Evolutionary conservation across 345 rosid genomes (phyloP), one percentile per base, ranked within the genome.

Genomic region (Melastoma malabathricum): DNA sequence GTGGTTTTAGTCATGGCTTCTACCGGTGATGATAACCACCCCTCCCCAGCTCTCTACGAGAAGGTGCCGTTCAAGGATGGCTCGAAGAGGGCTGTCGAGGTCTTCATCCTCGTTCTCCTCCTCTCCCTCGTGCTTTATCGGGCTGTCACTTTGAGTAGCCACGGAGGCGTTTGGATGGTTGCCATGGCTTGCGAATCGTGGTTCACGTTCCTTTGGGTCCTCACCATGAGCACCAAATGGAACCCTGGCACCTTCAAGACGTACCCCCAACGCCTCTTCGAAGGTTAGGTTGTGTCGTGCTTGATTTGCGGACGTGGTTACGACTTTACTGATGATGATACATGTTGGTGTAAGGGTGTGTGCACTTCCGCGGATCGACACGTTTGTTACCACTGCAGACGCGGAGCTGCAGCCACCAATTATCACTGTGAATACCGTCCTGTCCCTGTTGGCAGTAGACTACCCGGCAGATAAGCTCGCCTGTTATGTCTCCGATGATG

Each of bases 111-210:
- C 19, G 18, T 55, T 43, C 79, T 73, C 56, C 68, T 76, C n/a
- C 1, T 50, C 10, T 62, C 75, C n/a, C 65, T 71, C 9, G 61
- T 73, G 15, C 4, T 44, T 31, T 65, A 74, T 46, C 79, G 82
- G 27, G 29, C 73, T 39, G 3, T 50, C 5, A 18, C 58, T 16
- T 59, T 67, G 23, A 46, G 45, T 2, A 44, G 48, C 39, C 73
- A 70, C 47, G 84, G 81, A 13, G 46, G 55, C 41, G 58, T 60
- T 10, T 84, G 86, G 97, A 17, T 71, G 43, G 70, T 84, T 15
- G 88, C 86, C 31, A 62, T 84, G 47, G 34, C 69, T 0, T 88
- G 94, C 52, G 90, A 88, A 69, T 62, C 74, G 7, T 73, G 55
- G 47, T 84, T 88, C 68, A 48, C 79, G 13, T 70, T 78, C 64